Evolutionary conservation across 2,329 filamentous ascomycete species (phyloP).

Genomic region (Pestalotiopsis fici): DNA sequence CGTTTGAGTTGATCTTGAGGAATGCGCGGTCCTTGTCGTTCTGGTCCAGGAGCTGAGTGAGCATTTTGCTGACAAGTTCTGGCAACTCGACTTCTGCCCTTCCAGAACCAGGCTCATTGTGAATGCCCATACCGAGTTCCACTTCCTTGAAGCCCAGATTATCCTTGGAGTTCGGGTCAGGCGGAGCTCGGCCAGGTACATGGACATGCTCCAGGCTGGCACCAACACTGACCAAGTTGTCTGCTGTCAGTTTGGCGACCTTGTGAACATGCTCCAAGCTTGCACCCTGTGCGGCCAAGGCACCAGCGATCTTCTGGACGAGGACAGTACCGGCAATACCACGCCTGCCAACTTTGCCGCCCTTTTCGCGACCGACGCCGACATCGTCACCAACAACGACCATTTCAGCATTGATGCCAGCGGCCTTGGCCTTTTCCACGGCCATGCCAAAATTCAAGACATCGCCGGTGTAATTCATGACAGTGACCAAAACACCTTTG

Average conservation of each 20-base stretch:
- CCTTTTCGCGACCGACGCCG: slow-evolving; percentile 77
- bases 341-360: slow-evolving; percentile 88
- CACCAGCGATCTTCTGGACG: slow-evolving; percentile 88
- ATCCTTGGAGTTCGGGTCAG: slow-evolving; percentile 53
- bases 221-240: slow-evolving; percentile 82
- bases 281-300: slow-evolving; percentile 72
- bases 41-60: slow-evolving; percentile 67
- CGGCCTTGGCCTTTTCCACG: slow-evolving; percentile 85
- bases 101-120: slow-evolving; percentile 66
- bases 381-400: slow-evolving; percentile 91
- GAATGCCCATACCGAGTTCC: slow-evolving; percentile 76
- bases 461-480: slow-evolving; percentile 94
- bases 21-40: slow-evolving; percentile 72
- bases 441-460: slow-evolving; percentile 93
- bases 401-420: slow-evolving; percentile 80
- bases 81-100: slow-evolving; percentile 53
- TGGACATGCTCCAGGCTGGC: slow-evolving; percentile 90
- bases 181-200: slow-evolving; percentile 72
- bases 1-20: slow-evolving; percentile 59
- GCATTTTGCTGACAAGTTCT: slow-evolving; percentile 63
- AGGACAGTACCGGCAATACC: slow-evolving; percentile 91
- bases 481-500: slow-evolving; percentile 81
- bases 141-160: slow-evolving; percentile 56
- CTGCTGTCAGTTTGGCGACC: slow-evolving; percentile 70
- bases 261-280: slow-evolving; percentile 70